These are phyloP conservation scores for Ophiostoma populinum DNA, from an alignment of 2,329 filamentous ascomycete genomes.

Conservation along the genomic window DNA sequence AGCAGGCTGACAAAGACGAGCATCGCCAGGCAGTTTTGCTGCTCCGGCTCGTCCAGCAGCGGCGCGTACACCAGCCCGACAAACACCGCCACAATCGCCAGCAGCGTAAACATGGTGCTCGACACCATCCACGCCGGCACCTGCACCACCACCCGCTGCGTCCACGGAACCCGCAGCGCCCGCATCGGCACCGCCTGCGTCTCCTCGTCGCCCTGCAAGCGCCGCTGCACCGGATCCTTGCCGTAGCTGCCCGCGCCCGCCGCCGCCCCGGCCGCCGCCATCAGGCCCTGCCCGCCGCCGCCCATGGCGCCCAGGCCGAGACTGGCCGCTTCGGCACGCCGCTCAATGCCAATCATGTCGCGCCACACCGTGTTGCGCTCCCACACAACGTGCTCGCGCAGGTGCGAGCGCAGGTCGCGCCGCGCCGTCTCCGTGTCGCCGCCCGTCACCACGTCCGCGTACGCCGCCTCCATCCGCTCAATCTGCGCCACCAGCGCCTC, in stretches of 20 bases:
- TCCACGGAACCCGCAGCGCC: conserved; percentile 46
- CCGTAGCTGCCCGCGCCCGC: not conserved
- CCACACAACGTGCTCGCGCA: conserved; percentile 96
- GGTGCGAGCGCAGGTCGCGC: conserved; percentile 73
- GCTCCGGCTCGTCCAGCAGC: conserved; percentile 60
- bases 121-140: conserved; percentile 73
- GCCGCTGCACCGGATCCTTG: conserved; percentile 42
- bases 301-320: conserved; percentile 75
- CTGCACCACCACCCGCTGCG: conserved; percentile 24
- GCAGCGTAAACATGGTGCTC: conserved; percentile 59
- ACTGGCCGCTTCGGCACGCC: conserved; percentile 85
- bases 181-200: conserved; percentile 19
- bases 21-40: conserved; percentile 92
- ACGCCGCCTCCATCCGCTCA: conserved; percentile 56
- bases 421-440: conserved; percentile 63
- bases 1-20: conserved; percentile 83
- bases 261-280: conserved; percentile 6
- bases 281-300: conserved; percentile 14
- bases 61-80: conserved; percentile 55
- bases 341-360: conserved; percentile 95
- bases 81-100: conserved; percentile 58
- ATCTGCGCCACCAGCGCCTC: conserved; percentile 55
- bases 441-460: conserved; percentile 65
- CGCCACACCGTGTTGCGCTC: conserved; percentile 97
- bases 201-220: conserved; percentile 72